phyloP scores from a whole-genome alignment of 106 monocot genomes.

The Apostasia shenzhenica region DNA sequence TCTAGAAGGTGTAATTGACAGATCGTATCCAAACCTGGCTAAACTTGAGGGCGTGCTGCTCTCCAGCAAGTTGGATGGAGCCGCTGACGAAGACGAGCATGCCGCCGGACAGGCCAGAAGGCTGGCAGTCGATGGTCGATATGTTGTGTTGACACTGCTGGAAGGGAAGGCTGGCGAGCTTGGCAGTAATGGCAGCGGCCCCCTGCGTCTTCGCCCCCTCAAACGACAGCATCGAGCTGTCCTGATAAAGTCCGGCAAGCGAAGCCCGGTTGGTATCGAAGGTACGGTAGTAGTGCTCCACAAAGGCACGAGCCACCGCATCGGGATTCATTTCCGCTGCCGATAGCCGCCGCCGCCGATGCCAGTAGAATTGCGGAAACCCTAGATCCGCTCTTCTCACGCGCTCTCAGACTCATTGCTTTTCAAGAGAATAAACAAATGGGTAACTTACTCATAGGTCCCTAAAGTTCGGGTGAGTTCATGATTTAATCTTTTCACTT shows the following conservation, averaged over 20 bases:
- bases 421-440: too few species aligned
- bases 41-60: conserved; percentile 37
- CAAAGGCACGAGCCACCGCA: conserved; percentile 36
- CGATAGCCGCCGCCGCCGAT: not conserved
- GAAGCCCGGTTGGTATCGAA: conserved; percentile 36
- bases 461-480: too few species aligned
- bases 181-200: conserved; percentile 37
- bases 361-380: not conserved
- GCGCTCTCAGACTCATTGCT: too few species aligned
- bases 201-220: conserved; percentile 51
- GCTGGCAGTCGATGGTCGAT: conserved; percentile 53
- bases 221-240: conserved; percentile 62
- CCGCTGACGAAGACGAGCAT: conserved; percentile 21
- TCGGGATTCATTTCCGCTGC: conserved; percentile 36
- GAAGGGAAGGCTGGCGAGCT: conserved; percentile 48
- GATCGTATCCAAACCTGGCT: conserved; percentile 27
- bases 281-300: conserved; percentile 20
- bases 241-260: conserved; percentile 49
- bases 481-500: too few species aligned
- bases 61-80: conserved; percentile 12
- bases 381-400: not conserved
- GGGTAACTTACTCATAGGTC: too few species aligned
- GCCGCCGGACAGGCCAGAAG: conserved; percentile 18
- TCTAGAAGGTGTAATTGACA: too few species aligned
- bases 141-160: conserved; percentile 60